A percentile compares a stretch with the other conserved stretches of the same genome.
Conservation (phyloP, 2,329 filamentous ascomycete species). For the Macrophomina phaseolina region DNA sequence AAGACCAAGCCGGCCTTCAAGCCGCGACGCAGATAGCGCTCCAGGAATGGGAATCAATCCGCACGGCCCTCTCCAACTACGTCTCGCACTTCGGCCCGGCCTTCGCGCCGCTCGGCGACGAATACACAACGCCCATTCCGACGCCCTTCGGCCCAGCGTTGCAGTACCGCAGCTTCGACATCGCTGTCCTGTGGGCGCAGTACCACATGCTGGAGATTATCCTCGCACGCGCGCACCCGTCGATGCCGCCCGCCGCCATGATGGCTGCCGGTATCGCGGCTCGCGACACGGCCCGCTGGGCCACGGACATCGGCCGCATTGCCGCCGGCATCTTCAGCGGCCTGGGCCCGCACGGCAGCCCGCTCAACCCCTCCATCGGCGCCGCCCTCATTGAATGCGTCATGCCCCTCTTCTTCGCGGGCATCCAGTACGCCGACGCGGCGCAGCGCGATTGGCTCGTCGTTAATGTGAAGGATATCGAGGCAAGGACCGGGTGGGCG, state of each 20-base stretch:
- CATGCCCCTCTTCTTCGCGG: conserved; percentile 86
- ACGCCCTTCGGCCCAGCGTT: conserved; percentile 84
- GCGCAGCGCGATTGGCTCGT: conserved; percentile 80
- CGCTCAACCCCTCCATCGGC: conserved; percentile 77
- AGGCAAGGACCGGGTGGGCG: conserved; percentile 84
- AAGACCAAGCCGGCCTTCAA: conserved; percentile 59
- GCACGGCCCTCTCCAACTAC: conserved; percentile 71
- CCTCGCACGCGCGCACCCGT: conserved; percentile 80
- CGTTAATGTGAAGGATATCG: conserved; percentile 73
- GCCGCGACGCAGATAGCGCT: conserved; percentile 71
- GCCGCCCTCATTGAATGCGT: conserved; percentile 82
- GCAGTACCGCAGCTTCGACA: conserved; percentile 84
- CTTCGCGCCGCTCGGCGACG: conserved; percentile 76
- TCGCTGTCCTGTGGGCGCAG: conserved; percentile 85
- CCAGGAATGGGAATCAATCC: conserved; percentile 79
- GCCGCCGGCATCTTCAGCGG: conserved; percentile 66
- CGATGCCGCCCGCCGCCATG: conserved; percentile 90
- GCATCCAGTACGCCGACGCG: conserved; percentile 75
- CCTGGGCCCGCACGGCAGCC: conserved; percentile 45
- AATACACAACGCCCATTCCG: conserved; percentile 64
- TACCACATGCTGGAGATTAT: conserved; percentile 86
- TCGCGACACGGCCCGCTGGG: conserved; percentile 70
- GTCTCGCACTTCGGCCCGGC: conserved; percentile 70
- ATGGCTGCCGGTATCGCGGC: conserved; percentile 82
- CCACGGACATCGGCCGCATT: conserved; percentile 79